Conservation (phyloP, 192 early-diverging fungal genomes). For the Podila horticola region DNA sequence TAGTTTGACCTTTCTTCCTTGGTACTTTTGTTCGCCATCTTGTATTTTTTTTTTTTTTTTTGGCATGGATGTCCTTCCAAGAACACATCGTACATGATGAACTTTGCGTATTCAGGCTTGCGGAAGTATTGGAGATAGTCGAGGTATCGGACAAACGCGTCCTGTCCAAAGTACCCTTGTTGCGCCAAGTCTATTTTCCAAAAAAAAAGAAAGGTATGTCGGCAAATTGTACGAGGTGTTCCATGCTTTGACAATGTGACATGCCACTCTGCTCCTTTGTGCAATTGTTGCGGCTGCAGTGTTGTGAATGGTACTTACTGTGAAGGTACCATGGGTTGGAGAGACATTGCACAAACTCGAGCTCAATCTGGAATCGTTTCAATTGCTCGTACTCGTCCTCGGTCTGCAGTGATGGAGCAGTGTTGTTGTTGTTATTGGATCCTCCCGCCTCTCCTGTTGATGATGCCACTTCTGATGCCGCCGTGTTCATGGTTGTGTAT, state of each 20-base stretch:
- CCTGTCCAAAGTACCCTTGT: slow-evolving; percentile 85
- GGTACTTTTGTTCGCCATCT: neutral
- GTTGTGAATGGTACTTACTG: slow-evolving; percentile 53
- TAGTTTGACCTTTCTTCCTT: neutral
- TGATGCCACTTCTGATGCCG: neutral
- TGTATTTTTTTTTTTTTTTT: neutral
- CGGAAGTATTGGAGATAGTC: slow-evolving; percentile 93
- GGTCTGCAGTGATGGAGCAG: slow-evolving; percentile 13
- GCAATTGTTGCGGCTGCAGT: neutral
- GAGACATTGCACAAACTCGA: slow-evolving; percentile 96
- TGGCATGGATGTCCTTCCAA: neutral
- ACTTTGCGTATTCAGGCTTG: slow-evolving; percentile 89
- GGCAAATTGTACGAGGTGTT: neutral
- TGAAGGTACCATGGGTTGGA: slow-evolving; percentile 96
- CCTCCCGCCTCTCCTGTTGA: neutral
- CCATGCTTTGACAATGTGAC: no score
- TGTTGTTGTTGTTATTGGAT: neutral
- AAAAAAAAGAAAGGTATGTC: neutral
- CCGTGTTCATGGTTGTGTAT: no score
- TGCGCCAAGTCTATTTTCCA: slow-evolving; percentile 78
- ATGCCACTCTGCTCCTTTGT: neutral
- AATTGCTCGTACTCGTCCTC: slow-evolving; percentile 55
- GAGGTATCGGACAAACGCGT: slow-evolving; percentile 89
- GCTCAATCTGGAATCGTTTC: slow-evolving; percentile 86
- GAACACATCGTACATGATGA: slow-evolving; percentile 71